Conservation (phyloP, 768 basidiomycete genomes). For the Lanmaoa pseudosensibilis region DNA sequence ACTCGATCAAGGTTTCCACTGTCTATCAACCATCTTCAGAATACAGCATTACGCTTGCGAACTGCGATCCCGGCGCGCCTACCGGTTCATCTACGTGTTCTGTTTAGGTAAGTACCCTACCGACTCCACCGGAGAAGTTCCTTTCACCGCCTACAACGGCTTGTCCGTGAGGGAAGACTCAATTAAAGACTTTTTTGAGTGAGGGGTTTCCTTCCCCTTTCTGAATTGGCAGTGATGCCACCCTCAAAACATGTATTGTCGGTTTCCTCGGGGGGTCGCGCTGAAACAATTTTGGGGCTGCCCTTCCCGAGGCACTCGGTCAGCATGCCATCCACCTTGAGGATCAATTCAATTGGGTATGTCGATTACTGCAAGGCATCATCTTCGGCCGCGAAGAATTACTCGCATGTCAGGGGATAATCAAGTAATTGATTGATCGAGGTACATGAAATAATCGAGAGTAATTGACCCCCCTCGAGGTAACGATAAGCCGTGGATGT, state of each 20-base stretch:
- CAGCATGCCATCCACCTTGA: background rate
- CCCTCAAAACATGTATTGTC: background rate
- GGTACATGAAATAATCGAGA: conserved; percentile 4
- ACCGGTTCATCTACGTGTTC: background rate
- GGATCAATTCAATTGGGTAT: background rate
- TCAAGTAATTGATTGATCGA: conserved; percentile 1
- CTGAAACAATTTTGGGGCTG: background rate
- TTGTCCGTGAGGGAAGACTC: background rate
- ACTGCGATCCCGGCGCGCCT: background rate
- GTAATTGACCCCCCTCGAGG: conserved; percentile 4
- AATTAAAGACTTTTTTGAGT: background rate
- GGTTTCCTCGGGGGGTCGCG: background rate
- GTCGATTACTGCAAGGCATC: background rate
- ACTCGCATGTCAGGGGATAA: background rate
- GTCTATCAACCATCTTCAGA: background rate
- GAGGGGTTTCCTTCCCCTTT: background rate
- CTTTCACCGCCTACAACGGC: background rate
- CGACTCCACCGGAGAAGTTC: background rate
- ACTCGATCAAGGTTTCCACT: background rate
- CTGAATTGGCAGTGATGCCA: background rate
- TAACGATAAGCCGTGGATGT: conserved; percentile 2
- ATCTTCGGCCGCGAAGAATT: background rate
- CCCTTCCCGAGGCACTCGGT: conserved; percentile 7
- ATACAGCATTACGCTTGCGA: background rate
- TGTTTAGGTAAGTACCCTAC: background rate